Conservation (phyloP, 176 grass and related monocot genomes). For the Cenchrus fungigraminus region DNA sequence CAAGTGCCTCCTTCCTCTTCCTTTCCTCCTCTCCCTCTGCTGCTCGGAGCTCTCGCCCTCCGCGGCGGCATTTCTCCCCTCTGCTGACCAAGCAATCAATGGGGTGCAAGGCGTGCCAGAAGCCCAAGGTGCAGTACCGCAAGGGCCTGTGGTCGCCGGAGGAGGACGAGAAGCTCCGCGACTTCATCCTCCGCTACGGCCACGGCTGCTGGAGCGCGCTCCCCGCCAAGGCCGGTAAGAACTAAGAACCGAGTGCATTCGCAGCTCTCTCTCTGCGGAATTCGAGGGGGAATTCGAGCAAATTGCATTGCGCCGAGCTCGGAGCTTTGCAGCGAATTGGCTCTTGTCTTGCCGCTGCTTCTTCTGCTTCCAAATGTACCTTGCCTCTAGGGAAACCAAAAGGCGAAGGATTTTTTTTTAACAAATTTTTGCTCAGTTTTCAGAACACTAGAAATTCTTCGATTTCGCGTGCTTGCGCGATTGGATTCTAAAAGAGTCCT, state of each 20-base stretch:
- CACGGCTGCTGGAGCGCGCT: conserved; percentile 86
- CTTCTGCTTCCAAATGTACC: conserved; percentile 37
- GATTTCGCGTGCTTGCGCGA: not conserved
- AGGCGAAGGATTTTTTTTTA: not conserved
- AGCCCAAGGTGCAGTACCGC: conserved; percentile 72
- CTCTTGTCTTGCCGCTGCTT: not conserved
- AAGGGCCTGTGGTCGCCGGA: conserved; percentile 98
- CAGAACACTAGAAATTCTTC: not conserved
- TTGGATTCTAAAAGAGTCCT: not conserved
- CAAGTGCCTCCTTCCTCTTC: not conserved
- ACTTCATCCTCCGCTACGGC: conserved; percentile 83
- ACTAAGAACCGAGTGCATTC: not conserved
- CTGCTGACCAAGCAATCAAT: conserved; percentile 20
- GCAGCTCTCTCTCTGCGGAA: not conserved
- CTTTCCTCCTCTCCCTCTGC: no score
- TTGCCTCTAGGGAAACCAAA: not conserved
- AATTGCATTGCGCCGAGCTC: conserved; percentile 19
- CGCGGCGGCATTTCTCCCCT: not conserved
- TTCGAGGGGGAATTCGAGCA: not conserved
- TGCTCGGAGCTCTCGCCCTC: not conserved
- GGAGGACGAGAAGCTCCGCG: conserved; percentile 80
- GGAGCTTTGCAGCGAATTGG: not conserved
- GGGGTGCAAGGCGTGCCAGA: conserved; percentile 87
- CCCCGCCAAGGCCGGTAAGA: conserved; percentile 80
- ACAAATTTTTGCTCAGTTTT: not conserved